A percentile compares a stretch with the other conserved stretches of the same genome.
phyloP scores from a whole-genome alignment of 805 yeast species.

The Hagleromyces aurorensis region DNA sequence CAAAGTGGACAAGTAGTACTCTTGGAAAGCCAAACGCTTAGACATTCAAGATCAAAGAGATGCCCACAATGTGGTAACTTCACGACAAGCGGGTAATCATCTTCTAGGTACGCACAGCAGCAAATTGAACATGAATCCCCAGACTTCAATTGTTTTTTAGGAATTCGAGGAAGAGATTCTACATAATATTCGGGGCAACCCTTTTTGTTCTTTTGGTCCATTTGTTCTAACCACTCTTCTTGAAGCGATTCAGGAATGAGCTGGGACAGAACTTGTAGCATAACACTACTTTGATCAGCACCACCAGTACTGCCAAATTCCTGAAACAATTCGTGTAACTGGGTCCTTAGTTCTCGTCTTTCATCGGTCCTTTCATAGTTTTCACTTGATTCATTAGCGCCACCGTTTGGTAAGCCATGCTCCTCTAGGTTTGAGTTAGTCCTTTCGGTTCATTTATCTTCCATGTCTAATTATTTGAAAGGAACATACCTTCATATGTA shows the following conservation, averaged over 20 bases:
- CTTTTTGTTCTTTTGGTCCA: slow-evolving; percentile 20
- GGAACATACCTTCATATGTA: slow-evolving; percentile 28
- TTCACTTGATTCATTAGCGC: slow-evolving; percentile 4
- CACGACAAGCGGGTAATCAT: slow-evolving; percentile 73
- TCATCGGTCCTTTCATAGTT: slow-evolving; percentile 5
- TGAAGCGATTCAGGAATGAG: slow-evolving; percentile 22
- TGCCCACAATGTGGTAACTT: slow-evolving; percentile 71
- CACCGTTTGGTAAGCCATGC: slow-evolving; percentile 16
- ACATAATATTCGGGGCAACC: slow-evolving; percentile 67
- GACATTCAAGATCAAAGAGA: slow-evolving; percentile 80
- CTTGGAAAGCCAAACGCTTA: slow-evolving; percentile 78
- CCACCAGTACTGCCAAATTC: slow-evolving; percentile 11
- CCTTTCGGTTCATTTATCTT: no score
- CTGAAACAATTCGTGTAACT: slow-evolving; percentile 17
- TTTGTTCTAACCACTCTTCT: slow-evolving; percentile 24
- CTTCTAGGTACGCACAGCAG: slow-evolving; percentile 61
- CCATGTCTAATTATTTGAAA: no score
- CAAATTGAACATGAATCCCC: slow-evolving; percentile 81
- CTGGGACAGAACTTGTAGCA: slow-evolving; percentile 14
- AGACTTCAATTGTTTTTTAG: slow-evolving; percentile 33
- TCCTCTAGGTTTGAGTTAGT: slow-evolving; percentile 27
- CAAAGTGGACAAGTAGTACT: slow-evolving; percentile 82
- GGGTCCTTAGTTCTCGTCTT: slow-evolving; percentile 19
- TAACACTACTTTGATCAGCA: slow-evolving; percentile 6
- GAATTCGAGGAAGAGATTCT: slow-evolving; percentile 70